Evolutionary conservation across 305 asterid genomes (phyloP).

Genomic region (Salvia sclarea): DNA sequence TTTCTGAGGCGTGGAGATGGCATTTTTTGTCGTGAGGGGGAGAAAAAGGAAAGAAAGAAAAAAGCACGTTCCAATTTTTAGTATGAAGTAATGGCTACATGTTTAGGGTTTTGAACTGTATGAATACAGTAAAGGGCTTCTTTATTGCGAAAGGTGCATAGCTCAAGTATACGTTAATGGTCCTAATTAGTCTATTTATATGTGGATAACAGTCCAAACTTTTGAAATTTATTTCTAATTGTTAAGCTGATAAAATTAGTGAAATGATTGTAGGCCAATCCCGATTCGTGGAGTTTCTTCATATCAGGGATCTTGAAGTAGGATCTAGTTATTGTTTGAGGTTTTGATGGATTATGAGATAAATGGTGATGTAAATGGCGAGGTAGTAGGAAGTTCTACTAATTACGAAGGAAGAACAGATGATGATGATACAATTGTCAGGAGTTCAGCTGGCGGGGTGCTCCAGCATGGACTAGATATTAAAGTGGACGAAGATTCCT

Average conservation of each 20-base stretch:
- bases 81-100: slow-evolving; percentile 20
- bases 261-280: slow-evolving; percentile 13
- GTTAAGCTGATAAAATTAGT: slow-evolving; percentile 8
- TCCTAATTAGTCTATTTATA: neutral
- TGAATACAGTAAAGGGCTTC: neutral
- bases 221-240: neutral
- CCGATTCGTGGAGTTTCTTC: slow-evolving; percentile 12
- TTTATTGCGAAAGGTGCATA: neutral
- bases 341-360: slow-evolving; percentile 61
- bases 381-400: slow-evolving; percentile 67
- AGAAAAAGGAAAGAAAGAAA: neutral
- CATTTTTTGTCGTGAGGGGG: neutral
- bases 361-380: slow-evolving; percentile 69
- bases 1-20: slow-evolving; percentile 7
- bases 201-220: neutral
- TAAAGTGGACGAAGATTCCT: slow-evolving; percentile 65
- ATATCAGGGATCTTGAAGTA: slow-evolving; percentile 35
- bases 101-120: slow-evolving; percentile 10
- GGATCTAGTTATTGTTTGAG: slow-evolving; percentile 24
- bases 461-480: slow-evolving; percentile 61
- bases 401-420: slow-evolving; percentile 53
- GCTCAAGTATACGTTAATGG: neutral
- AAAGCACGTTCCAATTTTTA: neutral
- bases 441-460: slow-evolving; percentile 58
- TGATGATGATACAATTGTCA: slow-evolving; percentile 51